Base-by-base conservation (phyloP, 441 rosid species). In the Sinapis alba region DNA sequence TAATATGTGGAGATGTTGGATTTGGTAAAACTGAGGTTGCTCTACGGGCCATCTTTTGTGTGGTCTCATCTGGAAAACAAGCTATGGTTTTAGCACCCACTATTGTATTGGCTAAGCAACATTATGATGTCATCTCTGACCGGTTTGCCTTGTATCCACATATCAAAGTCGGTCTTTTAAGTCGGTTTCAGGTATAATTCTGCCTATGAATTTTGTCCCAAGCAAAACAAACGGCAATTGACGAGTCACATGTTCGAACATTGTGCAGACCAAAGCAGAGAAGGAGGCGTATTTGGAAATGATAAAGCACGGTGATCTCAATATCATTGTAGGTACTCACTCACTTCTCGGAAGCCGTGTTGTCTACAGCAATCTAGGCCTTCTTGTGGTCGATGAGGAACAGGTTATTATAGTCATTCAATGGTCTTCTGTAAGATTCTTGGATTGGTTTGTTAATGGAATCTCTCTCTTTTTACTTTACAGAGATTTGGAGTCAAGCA, bases 11-110 rank as follows among this genome's bases (percentile, higher is more conserved):
- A 74, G 99, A 93, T 83, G 97, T 93, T 84, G 99, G 99, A 43
- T 96, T 96, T 87, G 98, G 99, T 68, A 96, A 96, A 85, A 93
- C 99, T 47, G 98, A 96, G 84, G 99, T 93, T 81, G 98, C 97
- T 69, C 78, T 96, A 59, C 95, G 99, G 68, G 99, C 97, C 80
- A 89, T 93, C 73, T 90, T 90, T 76, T 89, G 91, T 82, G 97
- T 91, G 50, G 87, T 93, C 61, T 90, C 92, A 11, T 80, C 97
- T 34, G 90, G 97, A 80, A 96, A 91, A 83, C 98, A 96, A 86
- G 93, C 97, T 66, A 96, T 96, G 99, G 89, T 96, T 77, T 85
- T 96, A 68, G 97, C 99, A 56, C 99, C 99, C 5, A 96, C 97
- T 30, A 89, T 90, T 83, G 98, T 96, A 69, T 75, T 96, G 77